Conservation (phyloP, 1,284 basidiomycete genomes). For the Ceratobasidium sp. region DNA sequence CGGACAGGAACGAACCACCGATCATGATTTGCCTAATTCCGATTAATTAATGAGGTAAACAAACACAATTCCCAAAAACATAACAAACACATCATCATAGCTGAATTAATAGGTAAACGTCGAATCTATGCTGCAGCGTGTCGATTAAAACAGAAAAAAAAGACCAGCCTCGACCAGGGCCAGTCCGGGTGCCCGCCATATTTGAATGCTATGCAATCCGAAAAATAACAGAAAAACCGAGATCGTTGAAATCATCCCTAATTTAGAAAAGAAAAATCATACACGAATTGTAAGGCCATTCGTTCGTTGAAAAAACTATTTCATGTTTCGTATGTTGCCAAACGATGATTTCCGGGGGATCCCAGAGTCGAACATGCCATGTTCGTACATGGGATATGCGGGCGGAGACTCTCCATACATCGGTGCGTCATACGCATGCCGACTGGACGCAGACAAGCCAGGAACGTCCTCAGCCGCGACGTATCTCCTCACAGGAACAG, state of each 20-base stretch:
- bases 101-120: conserved; percentile 32
- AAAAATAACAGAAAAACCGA: conserved; percentile 7
- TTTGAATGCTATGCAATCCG: neutral
- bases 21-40: neutral
- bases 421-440: conserved; percentile 12
- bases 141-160: neutral
- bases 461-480: conserved; percentile 37
- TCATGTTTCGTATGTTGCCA: conserved; percentile 41
- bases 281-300: neutral
- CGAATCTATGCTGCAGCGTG: conserved; percentile 45
- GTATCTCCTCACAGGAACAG: conserved; percentile 25
- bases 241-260: conserved; percentile 7
- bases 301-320: conserved; percentile 26
- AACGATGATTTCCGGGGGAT: conserved; percentile 38
- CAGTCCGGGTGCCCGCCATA: conserved; percentile 4
- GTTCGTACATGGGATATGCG: conserved; percentile 42
- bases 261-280: conserved; percentile 8
- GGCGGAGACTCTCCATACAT: conserved; percentile 36
- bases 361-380: conserved; percentile 15
- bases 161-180: conserved; percentile 29
- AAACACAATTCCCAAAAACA: conserved; percentile 1
- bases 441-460: conserved; percentile 34
- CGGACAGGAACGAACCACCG: too few relatives aligned
- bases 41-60: conserved; percentile 28
- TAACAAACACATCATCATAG: conserved; percentile 25